Evolutionary conservation across 1,284 basidiomycete genomes (phyloP).

Genomic region (Ceratobasidium sp.): DNA sequence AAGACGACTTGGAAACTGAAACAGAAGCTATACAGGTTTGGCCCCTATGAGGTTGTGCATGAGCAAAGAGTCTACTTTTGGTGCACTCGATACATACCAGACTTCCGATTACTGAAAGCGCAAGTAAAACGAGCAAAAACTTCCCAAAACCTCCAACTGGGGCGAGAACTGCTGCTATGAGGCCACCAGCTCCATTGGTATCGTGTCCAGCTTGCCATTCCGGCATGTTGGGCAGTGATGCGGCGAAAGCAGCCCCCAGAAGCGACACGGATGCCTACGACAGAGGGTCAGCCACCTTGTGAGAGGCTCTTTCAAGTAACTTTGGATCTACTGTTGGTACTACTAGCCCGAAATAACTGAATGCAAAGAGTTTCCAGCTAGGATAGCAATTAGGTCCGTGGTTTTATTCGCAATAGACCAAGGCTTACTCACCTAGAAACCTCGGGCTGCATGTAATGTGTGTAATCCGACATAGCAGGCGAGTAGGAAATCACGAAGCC

Average conservation of each 20-base stretch:
- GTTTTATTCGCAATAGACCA: neutral
- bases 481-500: conserved; percentile 81
- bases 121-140: conserved; percentile 79
- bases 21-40: conserved; percentile 80
- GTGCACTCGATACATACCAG: conserved; percentile 52
- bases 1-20: conserved; percentile 83
- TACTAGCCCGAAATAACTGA: conserved; percentile 80
- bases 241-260: too few species aligned
- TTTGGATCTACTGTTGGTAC: conserved; percentile 70
- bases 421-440: conserved; percentile 65
- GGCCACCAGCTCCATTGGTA: conserved; percentile 68
- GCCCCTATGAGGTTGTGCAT: neutral
- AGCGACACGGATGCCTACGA: too few species aligned
- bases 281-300: too few species aligned
- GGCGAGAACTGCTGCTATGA: conserved; percentile 79
- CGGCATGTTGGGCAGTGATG: too few species aligned
- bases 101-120: conserved; percentile 83
- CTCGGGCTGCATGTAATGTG: conserved; percentile 70
- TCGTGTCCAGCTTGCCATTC: conserved; percentile 75
- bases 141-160: conserved; percentile 72
- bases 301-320: too few species aligned
- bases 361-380: conserved; percentile 77
- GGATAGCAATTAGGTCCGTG: neutral
- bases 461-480: conserved; percentile 78
- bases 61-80: conserved; percentile 62